phyloP scores from a whole-genome alignment of 495 filamentous ascomycete genomes.

The Daldinia loculata region DNA sequence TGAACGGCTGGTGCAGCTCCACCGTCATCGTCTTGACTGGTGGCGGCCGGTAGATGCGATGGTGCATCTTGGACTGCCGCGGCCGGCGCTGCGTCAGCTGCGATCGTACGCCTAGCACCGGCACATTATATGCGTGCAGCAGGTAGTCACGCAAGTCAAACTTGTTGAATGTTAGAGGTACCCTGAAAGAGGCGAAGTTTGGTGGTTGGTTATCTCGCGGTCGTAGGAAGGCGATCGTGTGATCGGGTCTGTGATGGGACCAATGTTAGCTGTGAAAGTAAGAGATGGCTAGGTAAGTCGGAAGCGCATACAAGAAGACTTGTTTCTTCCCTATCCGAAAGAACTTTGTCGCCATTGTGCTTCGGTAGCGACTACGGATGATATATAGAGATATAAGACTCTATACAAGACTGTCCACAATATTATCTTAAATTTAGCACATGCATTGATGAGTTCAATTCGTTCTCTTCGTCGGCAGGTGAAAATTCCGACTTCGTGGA shows the following conservation, averaged over 20 bases:
- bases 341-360: conserved; percentile 32
- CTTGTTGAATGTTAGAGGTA: conserved; percentile 89
- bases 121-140: conserved; percentile 74
- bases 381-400: background rate
- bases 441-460: background rate
- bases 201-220: conserved; percentile 72
- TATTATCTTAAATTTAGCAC: conserved; percentile 19
- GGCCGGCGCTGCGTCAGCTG: conserved; percentile 77
- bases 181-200: conserved; percentile 81
- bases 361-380: conserved; percentile 16
- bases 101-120: conserved; percentile 73
- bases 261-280: conserved; percentile 10
- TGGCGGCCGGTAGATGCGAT: conserved; percentile 64
- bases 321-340: conserved; percentile 64
- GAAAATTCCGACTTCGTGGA: conserved; percentile 32
- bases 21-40: conserved; percentile 90
- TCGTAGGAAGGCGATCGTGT: conserved; percentile 77
- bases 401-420: conserved; percentile 4
- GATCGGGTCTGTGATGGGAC: conserved; percentile 69
- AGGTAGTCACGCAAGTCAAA: conserved; percentile 92
- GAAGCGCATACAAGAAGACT: conserved; percentile 69
- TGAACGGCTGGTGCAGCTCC: conserved; percentile 83
- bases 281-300: background rate
- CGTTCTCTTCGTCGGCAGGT: conserved; percentile 16
- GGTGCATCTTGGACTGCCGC: conserved; percentile 54